Base-by-base conservation (phyloP, 805 yeast species). In the Metschnikowia shivogae region DNA sequence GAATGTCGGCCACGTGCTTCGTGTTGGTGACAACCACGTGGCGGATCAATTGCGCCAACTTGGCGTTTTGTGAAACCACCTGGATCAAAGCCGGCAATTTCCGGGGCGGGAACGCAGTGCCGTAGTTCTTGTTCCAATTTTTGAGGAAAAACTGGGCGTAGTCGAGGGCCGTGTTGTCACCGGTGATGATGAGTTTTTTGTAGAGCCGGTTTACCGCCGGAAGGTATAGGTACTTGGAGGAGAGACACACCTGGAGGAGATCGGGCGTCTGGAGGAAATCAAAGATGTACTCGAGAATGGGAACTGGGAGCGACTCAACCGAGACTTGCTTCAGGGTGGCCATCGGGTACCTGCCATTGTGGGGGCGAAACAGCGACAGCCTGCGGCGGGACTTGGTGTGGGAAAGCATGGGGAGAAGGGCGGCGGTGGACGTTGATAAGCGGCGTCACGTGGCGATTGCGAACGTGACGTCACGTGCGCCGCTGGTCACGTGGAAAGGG, bases 191-290 rank as follows among this genome's bases (percentile, higher is more conserved):
- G 9, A 64, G 52, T 27, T 50, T 54, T 12, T 48, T 45, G 47
- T 64, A 63, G 10, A 65, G 38, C 26, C 57, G 50, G 22, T 45
- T 45, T 1, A 55, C 55, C 1, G 68, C 65, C 2, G 64, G 66
- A 13, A 59, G 45, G 42, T 61, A 63, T n/a, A 62, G 52, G 37
- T 47, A 42, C 29, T 54, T 49, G 35, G 61, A 54, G 4, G 57
- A 42, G 5, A 54, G 28, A 28, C 63, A 57, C 6, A 61, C 35
- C 20, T 45, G 55, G 19, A 61, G 48, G 24, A 65, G 48, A 39
- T 62, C 64, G 7, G 42, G 28, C 6, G 62, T 55, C 20, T 45
- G 39, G 5, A 63, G 50, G 30, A 43, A 46, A 12, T 53, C 46
- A 35, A 61, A 64, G 8, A 63, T 57, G 22, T 44, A 38, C 9